A percentile compares a stretch with the other conserved stretches of the same genome.
These are phyloP conservation scores for Fusarium pilosicola DNA, from an alignment of 2,329 filamentous ascomycete species.

Conservation along the genomic window DNA sequence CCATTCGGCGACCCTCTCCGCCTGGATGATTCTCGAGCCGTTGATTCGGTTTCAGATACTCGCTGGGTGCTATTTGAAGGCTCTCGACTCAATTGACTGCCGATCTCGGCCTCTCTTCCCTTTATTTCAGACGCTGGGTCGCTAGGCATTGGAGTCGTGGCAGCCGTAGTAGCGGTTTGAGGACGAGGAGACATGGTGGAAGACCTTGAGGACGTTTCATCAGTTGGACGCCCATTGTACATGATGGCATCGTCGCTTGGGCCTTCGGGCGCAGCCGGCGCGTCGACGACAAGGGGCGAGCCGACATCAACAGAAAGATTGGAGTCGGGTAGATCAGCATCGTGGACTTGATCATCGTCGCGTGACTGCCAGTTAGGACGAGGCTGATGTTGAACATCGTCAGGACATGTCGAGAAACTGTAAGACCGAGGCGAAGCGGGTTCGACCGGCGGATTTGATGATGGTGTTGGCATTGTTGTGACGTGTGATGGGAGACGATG, in stretches of 20 bases:
- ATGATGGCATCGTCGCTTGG: slow-evolving; percentile 41
- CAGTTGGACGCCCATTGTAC: slow-evolving; percentile 41
- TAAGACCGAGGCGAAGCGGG: slow-evolving; percentile 51
- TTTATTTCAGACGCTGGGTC: slow-evolving; percentile 51
- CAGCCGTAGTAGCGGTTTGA: slow-evolving; percentile 48
- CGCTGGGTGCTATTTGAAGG: slow-evolving; percentile 32
- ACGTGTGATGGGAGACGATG: slow-evolving; percentile 9
- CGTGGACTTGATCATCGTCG: slow-evolving; percentile 31
- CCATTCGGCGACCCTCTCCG: slow-evolving; percentile 28
- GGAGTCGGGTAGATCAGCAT: slow-evolving; percentile 34
- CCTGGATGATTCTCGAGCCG: slow-evolving; percentile 18
- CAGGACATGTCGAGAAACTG: slow-evolving; percentile 56
- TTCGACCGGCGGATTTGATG: slow-evolving; percentile 53
- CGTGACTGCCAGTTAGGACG: slow-evolving; percentile 41
- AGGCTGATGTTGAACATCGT: slow-evolving; percentile 50
- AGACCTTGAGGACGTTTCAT: slow-evolving; percentile 50
- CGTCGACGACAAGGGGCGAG: slow-evolving; percentile 36
- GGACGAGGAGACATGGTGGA: slow-evolving; percentile 57
- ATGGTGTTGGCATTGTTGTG: slow-evolving; percentile 58
- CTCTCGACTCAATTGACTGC: slow-evolving; percentile 38
- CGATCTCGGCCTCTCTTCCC: slow-evolving; percentile 41
- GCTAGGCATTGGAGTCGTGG: slow-evolving; percentile 49
- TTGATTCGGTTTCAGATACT: slow-evolving; percentile 32
- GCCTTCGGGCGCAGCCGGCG: slow-evolving; percentile 33
- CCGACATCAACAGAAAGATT: slow-evolving; percentile 33